Evolutionary conservation across 768 basidiomycete species (phyloP).

Genomic region (Crepidotus variabilis): DNA sequence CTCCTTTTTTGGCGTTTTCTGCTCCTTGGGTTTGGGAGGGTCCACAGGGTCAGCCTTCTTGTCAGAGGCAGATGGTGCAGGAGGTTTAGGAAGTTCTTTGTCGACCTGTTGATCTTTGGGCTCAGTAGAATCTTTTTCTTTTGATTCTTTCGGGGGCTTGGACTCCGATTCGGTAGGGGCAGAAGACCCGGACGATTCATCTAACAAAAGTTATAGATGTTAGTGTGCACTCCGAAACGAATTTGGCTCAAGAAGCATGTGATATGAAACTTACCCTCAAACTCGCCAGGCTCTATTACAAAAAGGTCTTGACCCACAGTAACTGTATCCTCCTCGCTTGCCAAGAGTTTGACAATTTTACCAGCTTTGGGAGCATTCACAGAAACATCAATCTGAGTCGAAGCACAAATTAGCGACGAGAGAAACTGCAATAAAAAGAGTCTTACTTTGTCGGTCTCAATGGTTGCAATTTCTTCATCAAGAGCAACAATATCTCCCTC

Average conservation of each 20-base stretch:
- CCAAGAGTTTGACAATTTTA: conserved; percentile 82
- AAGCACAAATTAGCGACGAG: conserved; percentile 4
- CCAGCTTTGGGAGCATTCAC: conserved; percentile 92
- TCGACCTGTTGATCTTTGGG: conserved; percentile 46
- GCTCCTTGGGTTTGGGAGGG: conserved; percentile 22
- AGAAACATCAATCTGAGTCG: conserved; percentile 85
- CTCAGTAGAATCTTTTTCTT: conserved; percentile 33
- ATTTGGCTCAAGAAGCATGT: background rate
- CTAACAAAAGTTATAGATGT: background rate
- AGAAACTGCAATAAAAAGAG: conserved; percentile 13
- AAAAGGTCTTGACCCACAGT: conserved; percentile 93
- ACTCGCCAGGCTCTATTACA: conserved; percentile 81
- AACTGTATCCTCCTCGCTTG: conserved; percentile 91
- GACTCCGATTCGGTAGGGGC: conserved; percentile 10
- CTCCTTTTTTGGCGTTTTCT: conserved; percentile 31
- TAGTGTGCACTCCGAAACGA: background rate
- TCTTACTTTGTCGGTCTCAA: conserved; percentile 95
- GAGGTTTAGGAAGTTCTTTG: conserved; percentile 41
- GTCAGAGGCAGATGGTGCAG: conserved; percentile 33
- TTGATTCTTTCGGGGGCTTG: background rate
- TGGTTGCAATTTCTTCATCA: conserved; percentile 96
- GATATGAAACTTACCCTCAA: conserved; percentile 28
- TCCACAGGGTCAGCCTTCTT: conserved; percentile 21
- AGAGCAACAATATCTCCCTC: conserved; percentile 86
- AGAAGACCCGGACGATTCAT: conserved; percentile 17